Conservation (phyloP, 1,139 yeast species). For the Pichia sp. region DNA sequence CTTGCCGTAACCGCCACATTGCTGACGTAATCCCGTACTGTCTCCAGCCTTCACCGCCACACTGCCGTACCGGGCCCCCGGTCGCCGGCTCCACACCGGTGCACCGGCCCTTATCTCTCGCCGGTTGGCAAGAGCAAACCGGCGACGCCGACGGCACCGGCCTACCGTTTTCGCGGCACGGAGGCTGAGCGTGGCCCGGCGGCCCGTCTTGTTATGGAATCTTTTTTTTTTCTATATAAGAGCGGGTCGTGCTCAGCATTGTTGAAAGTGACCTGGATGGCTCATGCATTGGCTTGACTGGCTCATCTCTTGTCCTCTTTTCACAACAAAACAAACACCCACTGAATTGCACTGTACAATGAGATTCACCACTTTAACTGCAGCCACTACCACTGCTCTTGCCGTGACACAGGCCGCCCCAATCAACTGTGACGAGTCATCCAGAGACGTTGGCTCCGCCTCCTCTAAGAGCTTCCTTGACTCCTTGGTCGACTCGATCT, state of each 20-base stretch:
- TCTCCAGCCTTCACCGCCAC: too few species aligned
- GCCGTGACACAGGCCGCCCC: constrained; percentile 18
- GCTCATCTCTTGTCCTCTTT: neutral
- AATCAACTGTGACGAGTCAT: neutral
- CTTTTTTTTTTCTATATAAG: neutral
- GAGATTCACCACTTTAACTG: constrained; percentile 17
- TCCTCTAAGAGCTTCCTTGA: constrained; percentile 8
- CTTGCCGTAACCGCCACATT: too few species aligned
- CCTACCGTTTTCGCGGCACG: neutral
- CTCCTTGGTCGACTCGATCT: constrained; percentile 4
- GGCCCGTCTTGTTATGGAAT: neutral
- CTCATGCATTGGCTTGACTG: neutral
- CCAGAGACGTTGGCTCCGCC: constrained; percentile 1
- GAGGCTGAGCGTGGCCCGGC: neutral
- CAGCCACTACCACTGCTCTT: constrained; percentile 16
- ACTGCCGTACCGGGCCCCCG: too few species aligned
- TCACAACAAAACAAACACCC: neutral
- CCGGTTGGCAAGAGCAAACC: too few species aligned
- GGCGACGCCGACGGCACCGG: neutral
- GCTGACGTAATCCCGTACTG: too few species aligned
- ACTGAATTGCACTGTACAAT: constrained; percentile 9
- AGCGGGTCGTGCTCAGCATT: neutral
- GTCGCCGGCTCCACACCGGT: neutral
- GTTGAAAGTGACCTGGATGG: neutral
- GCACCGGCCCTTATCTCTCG: neutral